These are phyloP conservation scores for Pachyrhizus erosus DNA, from an alignment of 306 rosid genomes.

Conservation along the genomic window DNA sequence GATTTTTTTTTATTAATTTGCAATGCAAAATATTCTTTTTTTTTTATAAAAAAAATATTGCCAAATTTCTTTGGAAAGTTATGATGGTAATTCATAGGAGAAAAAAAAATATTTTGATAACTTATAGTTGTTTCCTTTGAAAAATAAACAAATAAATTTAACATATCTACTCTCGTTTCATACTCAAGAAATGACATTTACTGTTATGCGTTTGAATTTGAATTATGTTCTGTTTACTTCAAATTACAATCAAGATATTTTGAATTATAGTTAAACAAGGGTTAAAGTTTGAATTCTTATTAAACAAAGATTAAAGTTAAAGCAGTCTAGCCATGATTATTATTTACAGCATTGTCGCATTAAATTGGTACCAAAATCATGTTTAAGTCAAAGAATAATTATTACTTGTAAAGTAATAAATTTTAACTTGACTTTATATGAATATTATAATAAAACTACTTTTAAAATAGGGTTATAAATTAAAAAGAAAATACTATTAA, in stretches of 20 bases:
- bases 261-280: not conserved
- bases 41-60: too few species aligned
- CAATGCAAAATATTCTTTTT: too few species aligned
- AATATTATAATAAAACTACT: not conserved
- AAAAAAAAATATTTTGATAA: not conserved
- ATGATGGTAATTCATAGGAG: not conserved
- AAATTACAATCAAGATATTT: not conserved
- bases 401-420: not conserved
- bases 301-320: slow-evolving; percentile 30
- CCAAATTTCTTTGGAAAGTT: too few species aligned
- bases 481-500: not conserved
- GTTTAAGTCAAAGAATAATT: not conserved
- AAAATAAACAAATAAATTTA: not conserved
- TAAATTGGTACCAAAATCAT: not conserved
- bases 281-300: slow-evolving; percentile 15
- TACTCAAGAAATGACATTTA: not conserved
- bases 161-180: not conserved
- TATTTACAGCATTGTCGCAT: not conserved
- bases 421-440: not conserved
- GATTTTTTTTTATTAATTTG: too few species aligned
- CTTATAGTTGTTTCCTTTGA: too few species aligned
- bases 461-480: not conserved
- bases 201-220: slow-evolving; percentile 25
- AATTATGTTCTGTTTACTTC: slow-evolving; percentile 25
- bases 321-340: not conserved